These are phyloP conservation scores for Rhynchosporium graminicola DNA, from an alignment of 2,329 filamentous ascomycete species.

Conservation along the genomic window DNA sequence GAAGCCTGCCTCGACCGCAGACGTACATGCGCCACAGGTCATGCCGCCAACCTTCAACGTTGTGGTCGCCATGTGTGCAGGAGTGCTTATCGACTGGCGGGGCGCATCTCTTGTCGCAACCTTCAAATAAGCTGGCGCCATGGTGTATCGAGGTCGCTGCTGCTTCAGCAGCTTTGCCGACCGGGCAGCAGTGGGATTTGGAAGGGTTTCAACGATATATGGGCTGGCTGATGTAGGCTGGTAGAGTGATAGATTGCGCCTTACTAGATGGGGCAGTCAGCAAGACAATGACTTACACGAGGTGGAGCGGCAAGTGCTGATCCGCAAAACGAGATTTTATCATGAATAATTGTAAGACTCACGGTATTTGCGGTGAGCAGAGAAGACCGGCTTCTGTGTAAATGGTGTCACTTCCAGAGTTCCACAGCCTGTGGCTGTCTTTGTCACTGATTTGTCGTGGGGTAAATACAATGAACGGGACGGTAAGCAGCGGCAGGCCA, in stretches of 20 bases:
- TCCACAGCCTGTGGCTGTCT: conserved; percentile 1
- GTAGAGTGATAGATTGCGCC: conserved; percentile 12
- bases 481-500: not conserved
- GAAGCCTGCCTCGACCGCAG: conserved; percentile 91
- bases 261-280: conserved; percentile 15
- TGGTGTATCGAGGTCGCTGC: conserved; percentile 24
- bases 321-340: not conserved
- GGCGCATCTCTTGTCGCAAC: conserved; percentile 31
- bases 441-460: conserved; percentile 17
- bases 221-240: conserved; percentile 1
- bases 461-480: not conserved
- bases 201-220: conserved; percentile 11
- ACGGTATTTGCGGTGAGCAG: conserved; percentile 27
- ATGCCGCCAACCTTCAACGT: conserved; percentile 89
- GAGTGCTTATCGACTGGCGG: conserved; percentile 26
- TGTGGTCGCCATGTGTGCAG: conserved; percentile 76
- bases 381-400: conserved; percentile 37
- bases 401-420: conserved; percentile 6
- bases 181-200: conserved; percentile 13
- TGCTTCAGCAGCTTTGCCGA: conserved; percentile 22
- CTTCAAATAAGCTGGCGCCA: conserved; percentile 38
- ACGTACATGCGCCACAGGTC: conserved; percentile 92
- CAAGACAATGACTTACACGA: conserved; percentile 7
- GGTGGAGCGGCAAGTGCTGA: not conserved
- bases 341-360: conserved; percentile 2